A percentile compares a stretch with the other conserved stretches of the same genome.
Evolutionary conservation across 208 protist genomes (phyloP).

Genomic region (Leishmania tropica): DNA sequence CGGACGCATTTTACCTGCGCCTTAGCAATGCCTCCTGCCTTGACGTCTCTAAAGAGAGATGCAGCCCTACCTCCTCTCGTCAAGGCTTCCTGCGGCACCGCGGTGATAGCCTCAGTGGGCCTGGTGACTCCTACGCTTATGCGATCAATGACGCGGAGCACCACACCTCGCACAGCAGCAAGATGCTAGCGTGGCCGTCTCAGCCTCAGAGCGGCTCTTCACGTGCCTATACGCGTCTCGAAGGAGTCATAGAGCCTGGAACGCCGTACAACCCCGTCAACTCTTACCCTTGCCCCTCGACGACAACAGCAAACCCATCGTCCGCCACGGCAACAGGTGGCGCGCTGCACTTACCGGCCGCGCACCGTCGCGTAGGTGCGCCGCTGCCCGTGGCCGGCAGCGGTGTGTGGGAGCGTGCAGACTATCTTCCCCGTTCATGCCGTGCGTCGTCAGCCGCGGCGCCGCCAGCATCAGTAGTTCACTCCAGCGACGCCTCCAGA

Average conservation of each 20-base stretch:
- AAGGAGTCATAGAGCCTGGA: not conserved
- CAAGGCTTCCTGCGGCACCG: not conserved
- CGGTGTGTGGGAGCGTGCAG: conserved; percentile 16
- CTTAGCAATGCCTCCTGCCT: conserved; percentile 3
- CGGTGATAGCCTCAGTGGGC: not conserved
- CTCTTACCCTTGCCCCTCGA: not conserved
- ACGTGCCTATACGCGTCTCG: not conserved
- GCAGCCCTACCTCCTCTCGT: not conserved
- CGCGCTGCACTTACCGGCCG: not conserved
- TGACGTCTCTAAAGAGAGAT: conserved; percentile 9
- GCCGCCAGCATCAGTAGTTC: not conserved
- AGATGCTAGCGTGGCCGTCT: not conserved
- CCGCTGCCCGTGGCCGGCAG: not conserved
- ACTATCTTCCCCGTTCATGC: conserved; percentile 24
- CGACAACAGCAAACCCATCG: not conserved
- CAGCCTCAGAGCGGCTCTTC: not conserved
- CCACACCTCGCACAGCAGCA: not conserved
- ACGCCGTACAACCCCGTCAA: not conserved
- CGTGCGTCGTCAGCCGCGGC: conserved; percentile 5
- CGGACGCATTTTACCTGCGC: conserved; percentile 35
- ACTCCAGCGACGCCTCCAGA: not conserved
- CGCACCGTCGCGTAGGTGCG: not conserved
- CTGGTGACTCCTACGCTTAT: no score
- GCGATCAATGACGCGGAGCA: not conserved
- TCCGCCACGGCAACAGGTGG: not conserved